These are phyloP conservation scores for Rehmannia glutinosa DNA, from an alignment of 257 asterid genomes.

Conservation along the genomic window DNA sequence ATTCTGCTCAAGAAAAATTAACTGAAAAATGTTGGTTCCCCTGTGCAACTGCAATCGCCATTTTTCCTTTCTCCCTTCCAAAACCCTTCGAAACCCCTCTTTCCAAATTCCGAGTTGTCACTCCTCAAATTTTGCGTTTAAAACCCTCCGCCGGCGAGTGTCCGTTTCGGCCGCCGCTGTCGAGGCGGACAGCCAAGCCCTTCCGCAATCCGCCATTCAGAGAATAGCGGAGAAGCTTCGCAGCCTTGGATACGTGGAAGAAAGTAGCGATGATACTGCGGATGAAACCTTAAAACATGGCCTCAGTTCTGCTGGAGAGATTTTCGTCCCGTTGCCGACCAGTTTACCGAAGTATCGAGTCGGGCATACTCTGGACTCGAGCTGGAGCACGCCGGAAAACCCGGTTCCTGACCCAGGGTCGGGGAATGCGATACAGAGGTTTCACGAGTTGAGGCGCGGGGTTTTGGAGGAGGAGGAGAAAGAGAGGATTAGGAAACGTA, in stretches of 20 bases:
- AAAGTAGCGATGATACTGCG: conserved; percentile 26
- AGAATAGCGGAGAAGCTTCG: conserved; percentile 90
- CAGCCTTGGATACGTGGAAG: conserved; percentile 77
- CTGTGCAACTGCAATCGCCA: conserved; percentile 39
- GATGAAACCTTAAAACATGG: conserved; percentile 14
- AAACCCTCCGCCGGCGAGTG: conserved; percentile 33
- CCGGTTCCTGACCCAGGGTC: conserved; percentile 81
- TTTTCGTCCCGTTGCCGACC: conserved; percentile 70
- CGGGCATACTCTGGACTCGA: conserved; percentile 89
- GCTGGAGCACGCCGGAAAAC: conserved; percentile 95
- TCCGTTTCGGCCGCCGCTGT: conserved; percentile 30
- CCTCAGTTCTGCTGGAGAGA: conserved; percentile 67
- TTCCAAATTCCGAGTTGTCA: conserved; percentile 8
- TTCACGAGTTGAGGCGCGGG: conserved; percentile 50
- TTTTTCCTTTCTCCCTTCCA: conserved; percentile 36
- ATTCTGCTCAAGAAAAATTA: neutral
- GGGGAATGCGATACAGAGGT: conserved; percentile 65
- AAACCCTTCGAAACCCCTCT: conserved; percentile 28
- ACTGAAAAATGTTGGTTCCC: conserved; percentile 32
- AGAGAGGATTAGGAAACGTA: conserved; percentile 53
- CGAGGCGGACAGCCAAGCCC: conserved; percentile 28
- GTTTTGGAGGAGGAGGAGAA: conserved; percentile 58
- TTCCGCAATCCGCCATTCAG: conserved; percentile 69
- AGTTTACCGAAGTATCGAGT: conserved; percentile 72
- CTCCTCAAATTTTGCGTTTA: conserved; percentile 19